Conservation (phyloP, 2,329 filamentous ascomycete species). For the Sclerotiophoma versabilis region DNA sequence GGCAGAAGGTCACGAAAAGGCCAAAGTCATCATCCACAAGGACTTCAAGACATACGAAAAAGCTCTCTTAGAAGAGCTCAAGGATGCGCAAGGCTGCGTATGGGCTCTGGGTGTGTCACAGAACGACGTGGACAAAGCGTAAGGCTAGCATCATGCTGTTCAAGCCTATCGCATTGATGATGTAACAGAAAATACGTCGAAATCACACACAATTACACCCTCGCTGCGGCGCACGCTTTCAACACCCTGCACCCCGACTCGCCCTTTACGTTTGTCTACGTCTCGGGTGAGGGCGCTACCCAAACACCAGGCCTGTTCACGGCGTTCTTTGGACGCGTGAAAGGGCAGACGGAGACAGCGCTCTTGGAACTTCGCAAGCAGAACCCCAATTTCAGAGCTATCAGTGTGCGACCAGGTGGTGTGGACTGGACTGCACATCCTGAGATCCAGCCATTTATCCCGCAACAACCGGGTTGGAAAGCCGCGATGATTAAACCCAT, state of each 20-base stretch:
- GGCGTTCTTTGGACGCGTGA: constrained; percentile 66
- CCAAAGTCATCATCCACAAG: constrained; percentile 71
- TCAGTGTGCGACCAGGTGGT: constrained; percentile 65
- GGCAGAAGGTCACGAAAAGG: constrained; percentile 66
- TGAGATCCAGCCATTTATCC: constrained; percentile 50
- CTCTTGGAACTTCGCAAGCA: constrained; percentile 61
- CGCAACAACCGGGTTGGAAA: constrained; percentile 34
- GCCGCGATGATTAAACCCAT: constrained; percentile 28
- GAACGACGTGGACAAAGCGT: constrained; percentile 64
- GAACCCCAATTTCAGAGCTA: constrained; percentile 59
- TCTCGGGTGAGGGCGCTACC: constrained; percentile 71
- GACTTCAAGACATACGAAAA: constrained; percentile 70
- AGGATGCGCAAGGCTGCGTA: constrained; percentile 71
- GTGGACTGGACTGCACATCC: constrained; percentile 61
- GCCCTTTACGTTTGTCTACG: constrained; percentile 73
- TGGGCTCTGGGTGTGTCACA: constrained; percentile 77
- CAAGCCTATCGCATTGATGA: background rate
- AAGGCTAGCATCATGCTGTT: background rate
- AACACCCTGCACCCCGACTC: constrained; percentile 54
- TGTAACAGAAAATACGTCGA: constrained; percentile 65
- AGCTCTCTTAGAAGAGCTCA: constrained; percentile 65
- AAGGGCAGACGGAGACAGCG: constrained; percentile 69
- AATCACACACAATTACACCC: constrained; percentile 72
- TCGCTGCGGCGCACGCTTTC: constrained; percentile 70
- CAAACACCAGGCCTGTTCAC: constrained; percentile 64